Evolutionary conservation across 2,329 filamentous ascomycete species (phyloP), one percentile per base, ranked within the genome.

Genomic region (Hirsutella rhossiliensis): DNA sequence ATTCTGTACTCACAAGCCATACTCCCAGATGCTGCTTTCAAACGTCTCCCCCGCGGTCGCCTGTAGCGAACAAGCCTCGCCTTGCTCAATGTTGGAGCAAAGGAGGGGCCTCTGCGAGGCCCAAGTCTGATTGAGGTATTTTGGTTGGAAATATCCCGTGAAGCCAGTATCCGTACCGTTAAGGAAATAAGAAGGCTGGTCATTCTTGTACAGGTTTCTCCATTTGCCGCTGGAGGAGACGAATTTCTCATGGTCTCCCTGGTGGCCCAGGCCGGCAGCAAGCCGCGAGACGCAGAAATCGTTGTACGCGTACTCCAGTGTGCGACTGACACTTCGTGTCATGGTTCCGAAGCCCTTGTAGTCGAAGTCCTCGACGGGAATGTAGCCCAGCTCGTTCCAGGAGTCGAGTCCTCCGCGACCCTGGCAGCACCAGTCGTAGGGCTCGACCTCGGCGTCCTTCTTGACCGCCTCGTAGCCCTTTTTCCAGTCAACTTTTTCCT

Each of bases 261-360:
- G 64, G 12, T 74, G 68, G 2, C 75, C 76, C 34, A 84, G 57
- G 0, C 63, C 67, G 11, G 68, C 67, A 0, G 82, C 81, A 45
- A 87, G 74, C 40, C 77, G 67, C 0, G 78, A 68, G 44, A 85
- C 79, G 50, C 76, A 78, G 53, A 78, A 89, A 62, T 88, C 84
- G 50, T 88, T 78, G 60, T 88, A 88, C 7, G 80, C 76, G 56
- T 89, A 89, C 57, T 88, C 84, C 1, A 88, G 73, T 0, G 83
- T 87, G 8, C 84, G 71, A 1, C 80, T 86, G 23, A 88, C 73
- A 48, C 75, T 81, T 7, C 84, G 71, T 0, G 84, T 87, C 58
- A 83, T 73, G 0, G 78, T 77, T 0, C 84, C 84, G n/a, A 77
- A 74, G 2, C 81, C 82, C 45, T 68, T 68, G 57, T 67, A 66